Evolutionary conservation across 208 protist genomes (phyloP), one percentile per base, ranked within the genome.

Genomic region (Blastocrithidia nonstop): DNA sequence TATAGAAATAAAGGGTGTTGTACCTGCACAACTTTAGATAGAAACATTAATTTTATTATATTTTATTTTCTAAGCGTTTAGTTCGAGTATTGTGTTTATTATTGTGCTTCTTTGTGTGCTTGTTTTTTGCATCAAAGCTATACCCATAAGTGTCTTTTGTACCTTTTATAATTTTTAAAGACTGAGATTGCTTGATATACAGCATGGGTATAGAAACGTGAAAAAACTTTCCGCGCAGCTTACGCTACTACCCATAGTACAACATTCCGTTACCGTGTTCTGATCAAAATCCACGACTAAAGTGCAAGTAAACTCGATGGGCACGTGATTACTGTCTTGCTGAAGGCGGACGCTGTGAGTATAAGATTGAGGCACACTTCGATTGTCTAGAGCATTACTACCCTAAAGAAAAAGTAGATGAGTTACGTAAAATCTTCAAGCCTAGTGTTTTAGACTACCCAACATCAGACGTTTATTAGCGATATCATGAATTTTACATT

Each of bases 301-400:
- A 77, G 58, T 92, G 82, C 42, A 66, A 73, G 0, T 70, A 87
- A 47, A 92, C 82, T 29, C 70, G 82, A 11, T 88, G 77, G 78
- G 77, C 77, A 1, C 61, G 82, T 3, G 82, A 92, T 46, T 87
- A 86, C 38, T 92, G 82, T 49, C 67, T 88, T 3, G 71, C 74
- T 0, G 67, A 83, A 28, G 74, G 75, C 24, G 82, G 82, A 8
- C 84, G 44, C 59, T 92, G 82, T 48, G 82, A 88, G 63, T 92
- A 88, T 58, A 92, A 92, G 45, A 92, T 88, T n/a, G 82, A 92
- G 47, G 82, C 82, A 1, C 82, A 92, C 72, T 92, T 88, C 50
- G 77, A 88, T 44, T 92, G 82, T 45, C 62, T 92, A 3, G 68
- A 60, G 59, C 77, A 92, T 58, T 68, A 83, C 57, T 92, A 88